Evolutionary conservation across 106 monocot genomes (phyloP), one percentile per base, ranked within the genome.

Genomic region (Dioscorea alata): DNA sequence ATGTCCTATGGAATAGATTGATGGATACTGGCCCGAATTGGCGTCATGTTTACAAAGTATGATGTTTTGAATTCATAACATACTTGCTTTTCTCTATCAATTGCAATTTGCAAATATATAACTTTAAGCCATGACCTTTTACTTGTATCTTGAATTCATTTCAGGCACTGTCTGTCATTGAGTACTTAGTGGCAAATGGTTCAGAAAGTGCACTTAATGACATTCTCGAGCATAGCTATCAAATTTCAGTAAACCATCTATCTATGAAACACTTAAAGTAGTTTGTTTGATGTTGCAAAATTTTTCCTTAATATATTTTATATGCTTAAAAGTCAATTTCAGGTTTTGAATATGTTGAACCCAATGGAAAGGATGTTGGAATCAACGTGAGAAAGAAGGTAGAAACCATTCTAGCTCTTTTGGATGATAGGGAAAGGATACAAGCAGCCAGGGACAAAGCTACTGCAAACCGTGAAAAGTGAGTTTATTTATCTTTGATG

Each of bases 371-470:
- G 71, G 99, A 99, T 78, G 73, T 78, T 31, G 99, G 99, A 19
- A 78, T 99, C 69, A 90, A 92, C 69, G 93, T 99, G 24, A 85
- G 99, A 69, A 99, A 90, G 77, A 93, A 99, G 71, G 84, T 74
- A 6, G 99, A 99, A 78, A 87, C 87, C 33, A 76, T 99, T 64
- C 75, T 88, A 61, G 71, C 69, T 53, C 85, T 88, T 65, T 49
- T 93, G 31, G 78, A 72, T 82, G 85, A 99, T 50, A 90, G 83
- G 65, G 99, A 88, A 50, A 99, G 88, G 68, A 82, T 99, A 72
- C 76, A 93, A 71, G 75, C 76, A 22, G 85, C 78, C 23, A 78
- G 99, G 74, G 81, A 93, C 13, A 99, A 99, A 85, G 96, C 96
- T 78, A 78, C 86, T 69, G 75, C 86, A 19, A 92, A 73, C 23